phyloP scores from a whole-genome alignment of 164 flowering plant species.

The Liquidambar formosana region DNA sequence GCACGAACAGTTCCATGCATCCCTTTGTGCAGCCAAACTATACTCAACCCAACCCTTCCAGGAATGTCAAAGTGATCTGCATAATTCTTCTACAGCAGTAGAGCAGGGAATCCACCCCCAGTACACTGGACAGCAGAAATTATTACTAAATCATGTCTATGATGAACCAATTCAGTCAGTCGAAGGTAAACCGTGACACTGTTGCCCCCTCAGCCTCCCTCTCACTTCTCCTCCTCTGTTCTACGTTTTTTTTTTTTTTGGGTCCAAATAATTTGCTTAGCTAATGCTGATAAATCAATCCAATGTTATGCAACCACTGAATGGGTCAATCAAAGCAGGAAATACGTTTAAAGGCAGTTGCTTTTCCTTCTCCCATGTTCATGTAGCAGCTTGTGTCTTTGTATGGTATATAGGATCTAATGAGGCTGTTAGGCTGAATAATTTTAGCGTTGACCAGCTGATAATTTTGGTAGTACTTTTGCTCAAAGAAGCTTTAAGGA shows the following conservation, averaged over 20 bases:
- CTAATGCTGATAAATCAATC: too few relatives aligned
- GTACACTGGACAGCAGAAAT: slow-evolving; percentile 28
- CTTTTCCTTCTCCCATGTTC: too few relatives aligned
- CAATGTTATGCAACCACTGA: neutral
- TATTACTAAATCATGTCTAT: slow-evolving; percentile 16
- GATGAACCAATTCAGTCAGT: slow-evolving; percentile 38
- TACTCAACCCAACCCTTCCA: slow-evolving; percentile 8
- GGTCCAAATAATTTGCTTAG: neutral
- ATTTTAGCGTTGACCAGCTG: too few relatives aligned
- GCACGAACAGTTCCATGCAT: slow-evolving; percentile 57
- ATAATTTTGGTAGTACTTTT: too few relatives aligned
- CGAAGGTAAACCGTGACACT: slow-evolving; percentile 30
- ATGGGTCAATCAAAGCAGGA: too few relatives aligned
- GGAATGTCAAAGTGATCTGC: slow-evolving; percentile 28
- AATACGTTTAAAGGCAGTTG: too few relatives aligned
- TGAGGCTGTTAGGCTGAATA: too few relatives aligned
- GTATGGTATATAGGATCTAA: too few relatives aligned
- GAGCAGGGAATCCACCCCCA: slow-evolving; percentile 25
- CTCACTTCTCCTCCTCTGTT: neutral
- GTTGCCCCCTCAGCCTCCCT: neutral
- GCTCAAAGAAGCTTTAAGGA: too few relatives aligned
- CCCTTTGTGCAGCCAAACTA: slow-evolving; percentile 49
- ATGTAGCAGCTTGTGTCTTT: too few relatives aligned
- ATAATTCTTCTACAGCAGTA: slow-evolving; percentile 17
- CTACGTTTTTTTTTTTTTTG: too few relatives aligned